These are phyloP conservation scores for Exophiala sp. DNA, from an alignment of 2,329 filamentous ascomycete species.

Conservation along the genomic window DNA sequence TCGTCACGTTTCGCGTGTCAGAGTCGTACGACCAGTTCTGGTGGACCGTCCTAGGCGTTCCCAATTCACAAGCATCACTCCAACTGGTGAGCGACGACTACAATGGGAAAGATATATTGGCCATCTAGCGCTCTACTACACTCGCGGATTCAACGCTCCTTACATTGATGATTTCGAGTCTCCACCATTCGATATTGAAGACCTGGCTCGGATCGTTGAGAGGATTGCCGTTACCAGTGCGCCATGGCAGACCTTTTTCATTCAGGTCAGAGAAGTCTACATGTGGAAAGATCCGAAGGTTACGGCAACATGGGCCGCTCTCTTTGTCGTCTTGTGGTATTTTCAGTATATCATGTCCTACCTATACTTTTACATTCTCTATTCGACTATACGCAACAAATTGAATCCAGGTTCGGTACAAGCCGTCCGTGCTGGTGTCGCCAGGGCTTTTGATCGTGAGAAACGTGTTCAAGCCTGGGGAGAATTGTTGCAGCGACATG, in stretches of 20 bases:
- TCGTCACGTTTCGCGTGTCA: slow-evolving; percentile 38
- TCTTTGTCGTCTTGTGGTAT: slow-evolving; percentile 38
- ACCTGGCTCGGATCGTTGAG: slow-evolving; percentile 35
- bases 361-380: slow-evolving; percentile 35
- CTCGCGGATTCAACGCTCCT: slow-evolving; percentile 34
- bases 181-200: slow-evolving; percentile 36
- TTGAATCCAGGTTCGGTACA: slow-evolving; percentile 31
- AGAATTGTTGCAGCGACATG: slow-evolving; percentile 38
- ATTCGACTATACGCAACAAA: slow-evolving; percentile 33
- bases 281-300: slow-evolving; percentile 37
- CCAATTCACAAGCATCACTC: slow-evolving; percentile 26
- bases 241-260: slow-evolving; percentile 40
- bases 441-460: slow-evolving; percentile 32
- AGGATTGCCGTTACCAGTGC: slow-evolving; percentile 40
- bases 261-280: slow-evolving; percentile 37
- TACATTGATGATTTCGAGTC: slow-evolving; percentile 37
- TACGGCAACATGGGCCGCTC: slow-evolving; percentile 36
- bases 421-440: slow-evolving; percentile 34
- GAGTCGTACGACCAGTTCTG: slow-evolving; percentile 33
- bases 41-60: slow-evolving; percentile 26
- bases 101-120: slow-evolving; percentile 36
- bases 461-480: slow-evolving; percentile 34
- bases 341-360: slow-evolving; percentile 37
- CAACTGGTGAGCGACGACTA: slow-evolving; percentile 28
- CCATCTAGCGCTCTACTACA: slow-evolving; percentile 34